Base-by-base conservation (phyloP, 805 yeast species). In the Candida boleticola region DNA sequence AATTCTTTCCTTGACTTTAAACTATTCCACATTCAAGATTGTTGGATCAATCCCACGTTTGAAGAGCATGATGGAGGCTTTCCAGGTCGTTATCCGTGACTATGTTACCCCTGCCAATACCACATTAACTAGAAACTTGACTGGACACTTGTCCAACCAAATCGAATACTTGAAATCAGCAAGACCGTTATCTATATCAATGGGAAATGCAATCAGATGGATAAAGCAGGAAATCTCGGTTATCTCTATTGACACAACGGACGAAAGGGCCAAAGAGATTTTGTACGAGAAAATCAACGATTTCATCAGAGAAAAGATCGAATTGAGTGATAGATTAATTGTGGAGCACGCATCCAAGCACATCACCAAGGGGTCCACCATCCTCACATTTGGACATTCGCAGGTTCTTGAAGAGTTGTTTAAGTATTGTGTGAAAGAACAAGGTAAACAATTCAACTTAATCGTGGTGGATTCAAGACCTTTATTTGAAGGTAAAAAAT, bases 171-270 rank as follows among this genome's bases (percentile, higher is more conserved):
- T 93, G 52, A 92, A 88, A 54, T 80, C 88, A 7, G 90, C 97
- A 3, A 79, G 99, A 48, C 97, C 98, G 1, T 73, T 93, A 37
- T 82, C 93, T 42, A 86, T 90, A 2, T 79, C 96, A 1, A 93
- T 93, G 99, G 99, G 99, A 41, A 93, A 90, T 67, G 92, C 97
- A 2, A 93, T 93, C 51, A 80, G 99, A 54, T 90, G 97, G 97
- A 74, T 93, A 49, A 93, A 93, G 58, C 98, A 92, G 68, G 92
- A 87, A 60, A 92, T 93, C 42, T 81, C 97, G 0, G 74, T 78
- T 33, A 79, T 92, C 37, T 82, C 89, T 44, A 82, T 90, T 42
- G 95, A 86, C 48, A 70, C 80, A 23, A 61, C 73, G 21, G 93
- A 85, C 43, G 71, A 63, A 14, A 76, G 75, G 25, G 96, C 97